Evolutionary conservation across 176 grass and related monocot genomes (phyloP), one percentile per base, ranked within the genome.

Genomic region (Coix lacrymajobi): DNA sequence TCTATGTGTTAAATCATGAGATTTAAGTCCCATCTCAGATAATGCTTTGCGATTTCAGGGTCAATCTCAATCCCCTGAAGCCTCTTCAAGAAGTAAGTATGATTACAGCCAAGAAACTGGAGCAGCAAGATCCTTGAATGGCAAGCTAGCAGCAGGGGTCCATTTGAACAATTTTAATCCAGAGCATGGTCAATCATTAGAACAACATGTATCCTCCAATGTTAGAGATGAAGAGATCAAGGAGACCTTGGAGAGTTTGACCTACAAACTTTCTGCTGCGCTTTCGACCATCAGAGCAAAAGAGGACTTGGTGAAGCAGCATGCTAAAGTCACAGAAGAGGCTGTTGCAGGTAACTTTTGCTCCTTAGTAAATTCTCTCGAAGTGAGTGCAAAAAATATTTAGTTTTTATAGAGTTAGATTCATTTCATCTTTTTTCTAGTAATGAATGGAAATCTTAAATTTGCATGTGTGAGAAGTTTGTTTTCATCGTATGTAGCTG

Each of bases 291-390:
- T 99, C 33, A 87, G 39, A 81, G 87, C 91, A 52, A 99, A 96
- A 87, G 97, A 99, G 73, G 97, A 99, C 46, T 87, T 99, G 65
- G 97, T 96, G 77, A 96, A 94, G 71, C 93, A 99, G 49, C 97
- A 99, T 46, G 83, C 93, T 75, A 94, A 94, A 92, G 91, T 99
- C 46, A 80, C 93, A 70, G 97, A 99, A 90, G 97, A 99, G 87
- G 97, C 97, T 85, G 91, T 99, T 94, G 87, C 86, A 76, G 97
- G 97, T 96, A 90, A 87, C 28, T 24, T 61, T 75, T 26, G 4
- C 11, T 62, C 38, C 29, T 60, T 62, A 63, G 25, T 46, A 39
- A 75, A 64, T 31, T 72, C 26, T 48, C 41, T 20, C 0, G 8
- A 69, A 46, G 0, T 71, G 40, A 19, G 40, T 48, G 41, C 17